These are phyloP conservation scores for Suillus bovinus DNA, from an alignment of 768 basidiomycete genomes.

Conservation along the genomic window DNA sequence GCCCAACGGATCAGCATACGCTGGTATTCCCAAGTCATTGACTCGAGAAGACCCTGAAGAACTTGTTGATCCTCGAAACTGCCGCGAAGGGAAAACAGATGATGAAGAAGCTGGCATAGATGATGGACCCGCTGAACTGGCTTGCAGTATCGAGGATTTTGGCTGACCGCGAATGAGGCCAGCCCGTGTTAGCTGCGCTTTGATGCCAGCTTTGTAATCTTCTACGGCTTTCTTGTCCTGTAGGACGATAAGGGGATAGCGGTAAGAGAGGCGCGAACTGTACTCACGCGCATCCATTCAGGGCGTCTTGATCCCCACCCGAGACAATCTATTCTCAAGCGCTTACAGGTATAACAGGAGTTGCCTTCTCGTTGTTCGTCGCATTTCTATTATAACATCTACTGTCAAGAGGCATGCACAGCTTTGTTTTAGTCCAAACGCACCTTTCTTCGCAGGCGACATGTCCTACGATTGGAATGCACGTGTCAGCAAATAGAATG, in stretches of 20 bases:
- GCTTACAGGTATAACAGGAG: conserved; percentile 79
- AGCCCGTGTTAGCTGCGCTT: conserved; percentile 72
- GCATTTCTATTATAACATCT: conserved; percentile 62
- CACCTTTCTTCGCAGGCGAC: conserved; percentile 81
- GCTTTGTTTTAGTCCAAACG: conserved; percentile 19
- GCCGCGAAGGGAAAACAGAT: conserved; percentile 35
- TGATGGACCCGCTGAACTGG: conserved; percentile 21
- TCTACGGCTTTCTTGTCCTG: conserved; percentile 85
- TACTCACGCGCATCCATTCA: conserved; percentile 84
- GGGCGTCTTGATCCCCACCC: conserved; percentile 85
- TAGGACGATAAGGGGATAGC: conserved; percentile 21
- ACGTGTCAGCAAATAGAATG: conserved; percentile 10
- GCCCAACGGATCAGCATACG: conserved; percentile 22
- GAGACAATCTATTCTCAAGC: conserved; percentile 78
- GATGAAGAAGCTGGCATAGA: conserved; percentile 25
- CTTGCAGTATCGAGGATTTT: conserved; percentile 52
- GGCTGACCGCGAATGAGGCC: conserved; percentile 85
- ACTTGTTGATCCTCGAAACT: conserved; percentile 25
- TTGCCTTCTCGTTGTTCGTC: conserved; percentile 82
- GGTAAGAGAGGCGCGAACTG: conserved; percentile 5
- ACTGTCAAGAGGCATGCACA: neutral
- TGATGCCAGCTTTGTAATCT: conserved; percentile 81
- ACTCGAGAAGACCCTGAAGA: conserved; percentile 23
- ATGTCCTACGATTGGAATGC: conserved; percentile 56
- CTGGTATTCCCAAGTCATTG: conserved; percentile 21